Base-by-base conservation (phyloP, 495 filamentous ascomycete genomes). In the Parathielavia hyrcaniae region DNA sequence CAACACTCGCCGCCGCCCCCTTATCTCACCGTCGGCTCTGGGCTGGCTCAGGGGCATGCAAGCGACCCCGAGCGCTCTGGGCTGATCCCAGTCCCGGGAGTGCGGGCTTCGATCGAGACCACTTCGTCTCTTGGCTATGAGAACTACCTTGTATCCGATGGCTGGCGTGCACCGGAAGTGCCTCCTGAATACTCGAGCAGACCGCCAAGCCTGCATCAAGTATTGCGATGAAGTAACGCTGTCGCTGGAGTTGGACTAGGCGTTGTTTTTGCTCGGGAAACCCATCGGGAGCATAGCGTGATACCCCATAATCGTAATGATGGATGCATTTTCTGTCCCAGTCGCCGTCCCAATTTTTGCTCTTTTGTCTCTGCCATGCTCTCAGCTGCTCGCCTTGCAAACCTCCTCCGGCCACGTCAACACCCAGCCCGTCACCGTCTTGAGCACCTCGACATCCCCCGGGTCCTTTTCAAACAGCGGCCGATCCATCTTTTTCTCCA, bases 381-480 rank as follows among this genome's bases (percentile, higher is more conserved):
- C 17, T 58, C 38, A 48, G 7, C 41, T 53, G n/a, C 19, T 4
- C 41, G 7, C 1, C 57, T 12, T 22, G 38, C 34, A 41, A 38
- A 52, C 61, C 40, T 64, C 67, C 53, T 67, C 61, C 1, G 71
- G 69, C 81, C 81, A 83, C 53, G 66, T 65, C 39, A 96, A 62
- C 60, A 83, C 80, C 76, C 86, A 96, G 36, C 88, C 88, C 72
- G 86, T 91, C 2, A 95, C 90, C 16, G 87, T 92, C 70, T 85
- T 80, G 50, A 87, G 77, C 46, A 95, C 70, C 57, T 77, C 81
- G 68, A 87, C 82, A 72, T 91, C 86, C 50, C 91, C 92, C 11
- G 79, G 81, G 68, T 97, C 91, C 62, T 89, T 77, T 68, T 91
- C 86, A 77, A 97, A 96, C 77, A 97, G 82, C 52, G 90, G 86